Conservation (phyloP, 192 early-diverging fungal species). For the Mortierella antarctica region DNA sequence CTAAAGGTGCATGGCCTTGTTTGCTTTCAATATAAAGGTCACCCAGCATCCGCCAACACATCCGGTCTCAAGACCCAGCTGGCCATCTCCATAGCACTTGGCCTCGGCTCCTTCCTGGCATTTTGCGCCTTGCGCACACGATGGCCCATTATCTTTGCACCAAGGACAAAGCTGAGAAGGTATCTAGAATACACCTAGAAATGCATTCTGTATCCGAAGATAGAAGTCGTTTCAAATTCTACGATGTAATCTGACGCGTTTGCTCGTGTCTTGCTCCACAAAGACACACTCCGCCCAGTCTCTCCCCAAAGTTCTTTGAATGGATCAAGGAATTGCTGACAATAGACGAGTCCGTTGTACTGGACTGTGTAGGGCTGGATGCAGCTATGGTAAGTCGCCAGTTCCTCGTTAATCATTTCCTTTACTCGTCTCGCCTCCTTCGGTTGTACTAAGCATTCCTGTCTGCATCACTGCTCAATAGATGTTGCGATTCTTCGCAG, state of each 20-base stretch:
- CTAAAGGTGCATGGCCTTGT: neutral
- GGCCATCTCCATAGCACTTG: constrained; percentile 22
- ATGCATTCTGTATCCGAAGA: neutral
- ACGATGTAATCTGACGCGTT: neutral
- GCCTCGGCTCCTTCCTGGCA: constrained; percentile 35
- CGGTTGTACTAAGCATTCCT: neutral
- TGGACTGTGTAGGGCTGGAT: constrained; percentile 67
- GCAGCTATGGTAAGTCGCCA: constrained; percentile 60
- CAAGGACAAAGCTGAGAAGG: constrained; percentile 49
- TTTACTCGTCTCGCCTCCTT: neutral
- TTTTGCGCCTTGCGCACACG: constrained; percentile 54
- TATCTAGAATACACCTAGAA: neutral
- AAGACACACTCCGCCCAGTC: constrained; percentile 58
- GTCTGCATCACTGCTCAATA: constrained; percentile 13
- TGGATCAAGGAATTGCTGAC: constrained; percentile 63
- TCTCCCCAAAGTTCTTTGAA: constrained; percentile 59
- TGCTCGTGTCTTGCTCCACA: neutral
- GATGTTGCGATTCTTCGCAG: constrained; percentile 66
- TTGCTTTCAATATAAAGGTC: neutral
- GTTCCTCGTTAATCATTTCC: neutral
- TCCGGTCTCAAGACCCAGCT: constrained; percentile 55
- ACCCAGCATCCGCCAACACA: constrained; percentile 18
- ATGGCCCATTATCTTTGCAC: constrained; percentile 56
- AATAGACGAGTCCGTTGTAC: constrained; percentile 55
- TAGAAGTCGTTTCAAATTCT: neutral